Evolutionary conservation across 192 early-diverging fungal species (phyloP).

Genomic region (Linderina pennispora): DNA sequence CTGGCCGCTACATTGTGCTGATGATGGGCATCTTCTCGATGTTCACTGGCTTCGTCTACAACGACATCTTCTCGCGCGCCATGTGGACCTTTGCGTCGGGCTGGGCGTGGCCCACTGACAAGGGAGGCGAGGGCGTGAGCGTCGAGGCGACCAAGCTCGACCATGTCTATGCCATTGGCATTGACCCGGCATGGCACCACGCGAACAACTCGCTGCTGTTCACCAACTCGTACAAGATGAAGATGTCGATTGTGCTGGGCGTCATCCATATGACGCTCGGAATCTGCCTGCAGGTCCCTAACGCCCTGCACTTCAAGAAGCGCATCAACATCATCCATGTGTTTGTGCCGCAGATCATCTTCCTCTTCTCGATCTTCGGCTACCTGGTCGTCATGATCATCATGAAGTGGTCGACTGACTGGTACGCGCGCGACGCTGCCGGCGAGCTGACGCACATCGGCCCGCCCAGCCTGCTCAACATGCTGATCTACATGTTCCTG

Average conservation of each 20-base stretch:
- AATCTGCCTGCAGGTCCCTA: constrained; percentile 81
- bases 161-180: constrained; percentile 69
- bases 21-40: constrained; percentile 98
- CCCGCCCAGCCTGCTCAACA: constrained; percentile 94
- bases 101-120: constrained; percentile 64
- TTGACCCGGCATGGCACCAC: constrained; percentile 93
- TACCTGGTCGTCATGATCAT: constrained; percentile 88
- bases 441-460: constrained; percentile 63
- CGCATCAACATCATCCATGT: constrained; percentile 74
- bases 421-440: constrained; percentile 63
- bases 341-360: constrained; percentile 92
- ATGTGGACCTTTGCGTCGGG: constrained; percentile 70
- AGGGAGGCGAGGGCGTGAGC: constrained; percentile 50
- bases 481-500: constrained; percentile 99
- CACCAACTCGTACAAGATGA: constrained; percentile 99
- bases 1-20: constrained; percentile 95
- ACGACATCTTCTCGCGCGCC: constrained; percentile 91
- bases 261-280: constrained; percentile 98
- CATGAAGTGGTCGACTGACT: constrained; percentile 95
- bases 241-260: constrained; percentile 93
- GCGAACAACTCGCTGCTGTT: constrained; percentile 93
- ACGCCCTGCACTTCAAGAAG: constrained; percentile 86
- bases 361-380: constrained; percentile 91
- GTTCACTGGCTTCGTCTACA: constrained; percentile 96
- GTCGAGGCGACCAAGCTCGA: constrained; percentile 58